Evolutionary conservation across 1,139 yeast genomes (phyloP).

Genomic region (Pneumocystis canis): DNA sequence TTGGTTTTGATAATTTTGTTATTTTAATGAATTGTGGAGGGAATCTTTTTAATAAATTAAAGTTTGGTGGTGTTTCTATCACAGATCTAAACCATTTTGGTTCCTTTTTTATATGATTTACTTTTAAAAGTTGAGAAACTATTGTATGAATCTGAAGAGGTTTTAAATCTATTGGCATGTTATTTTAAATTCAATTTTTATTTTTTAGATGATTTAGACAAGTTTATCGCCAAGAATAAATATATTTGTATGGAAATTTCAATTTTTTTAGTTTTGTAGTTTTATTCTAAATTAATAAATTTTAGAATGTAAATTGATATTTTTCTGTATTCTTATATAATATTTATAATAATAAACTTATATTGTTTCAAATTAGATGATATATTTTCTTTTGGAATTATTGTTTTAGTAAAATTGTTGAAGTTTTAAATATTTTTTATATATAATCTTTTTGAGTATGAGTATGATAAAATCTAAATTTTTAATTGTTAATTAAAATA

Average conservation of each 20-base stretch:
- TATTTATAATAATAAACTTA: too few species aligned
- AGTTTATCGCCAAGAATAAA: neutral
- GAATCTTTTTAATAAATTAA: constrained; percentile 10
- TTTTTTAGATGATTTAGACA: neutral
- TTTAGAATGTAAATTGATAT: too few species aligned
- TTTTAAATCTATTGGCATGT: neutral
- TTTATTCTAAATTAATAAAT: too few species aligned
- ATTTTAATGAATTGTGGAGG: neutral
- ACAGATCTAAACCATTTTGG: constrained; percentile 19
- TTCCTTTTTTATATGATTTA: constrained; percentile 3
- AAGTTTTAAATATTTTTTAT: too few species aligned
- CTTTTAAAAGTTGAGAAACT: neutral
- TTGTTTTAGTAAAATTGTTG: too few species aligned
- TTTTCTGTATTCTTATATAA: neutral
- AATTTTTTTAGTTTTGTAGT: neutral
- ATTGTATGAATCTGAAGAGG: neutral
- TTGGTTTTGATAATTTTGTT: neutral
- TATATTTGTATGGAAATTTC: neutral
- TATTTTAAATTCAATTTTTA: neutral
- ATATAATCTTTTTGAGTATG: too few species aligned
- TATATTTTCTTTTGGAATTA: too few species aligned
- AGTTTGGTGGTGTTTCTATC: constrained; percentile 17
- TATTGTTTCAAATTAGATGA: too few species aligned
- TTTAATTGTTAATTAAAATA: too few species aligned
- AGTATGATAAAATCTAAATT: too few species aligned